These are phyloP conservation scores for Filobasidium floriforme DNA, from an alignment of 768 basidiomycete genomes.

Conservation along the genomic window DNA sequence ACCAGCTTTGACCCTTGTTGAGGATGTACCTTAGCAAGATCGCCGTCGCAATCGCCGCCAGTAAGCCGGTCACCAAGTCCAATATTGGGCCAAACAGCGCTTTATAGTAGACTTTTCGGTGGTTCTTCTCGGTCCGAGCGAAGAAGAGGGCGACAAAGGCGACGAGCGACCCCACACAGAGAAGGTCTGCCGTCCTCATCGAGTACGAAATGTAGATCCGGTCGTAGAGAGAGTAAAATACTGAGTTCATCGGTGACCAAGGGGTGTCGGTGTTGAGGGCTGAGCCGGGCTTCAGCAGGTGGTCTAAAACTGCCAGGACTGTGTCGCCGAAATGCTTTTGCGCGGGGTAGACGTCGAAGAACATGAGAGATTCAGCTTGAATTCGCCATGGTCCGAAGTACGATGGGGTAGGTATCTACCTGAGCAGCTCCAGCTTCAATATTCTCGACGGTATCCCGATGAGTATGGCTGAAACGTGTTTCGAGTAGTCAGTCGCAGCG, in stretches of 20 bases:
- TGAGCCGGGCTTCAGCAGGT: slow-evolving; percentile 61
- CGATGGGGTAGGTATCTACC: slow-evolving; percentile 31
- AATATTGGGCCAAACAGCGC: slow-evolving; percentile 52
- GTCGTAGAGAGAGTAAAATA: slow-evolving; percentile 70
- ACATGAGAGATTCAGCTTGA: background rate
- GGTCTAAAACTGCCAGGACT: slow-evolving; percentile 64
- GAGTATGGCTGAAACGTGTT: slow-evolving; percentile 56
- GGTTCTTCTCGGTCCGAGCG: slow-evolving; percentile 25
- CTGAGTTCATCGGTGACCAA: slow-evolving; percentile 55
- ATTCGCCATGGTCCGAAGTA: too few species aligned
- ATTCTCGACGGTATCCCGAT: slow-evolving; percentile 76
- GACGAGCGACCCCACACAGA: slow-evolving; percentile 52
- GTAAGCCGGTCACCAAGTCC: slow-evolving; percentile 55
- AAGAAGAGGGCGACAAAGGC: slow-evolving; percentile 49
- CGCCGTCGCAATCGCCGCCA: slow-evolving; percentile 66
- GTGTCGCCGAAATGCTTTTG: slow-evolving; percentile 82
- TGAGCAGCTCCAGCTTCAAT: slow-evolving; percentile 73
- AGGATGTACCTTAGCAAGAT: slow-evolving; percentile 58
- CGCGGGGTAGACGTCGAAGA: too few species aligned
- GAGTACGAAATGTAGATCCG: slow-evolving; percentile 62
- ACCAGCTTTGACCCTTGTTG: slow-evolving; percentile 72
- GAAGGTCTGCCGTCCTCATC: slow-evolving; percentile 59
- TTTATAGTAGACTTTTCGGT: slow-evolving; percentile 40
- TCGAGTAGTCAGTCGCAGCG: background rate
- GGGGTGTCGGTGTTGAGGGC: slow-evolving; percentile 40